These are phyloP conservation scores for Suillus spraguei DNA, from an alignment of 768 basidiomycete species.

Conservation along the genomic window DNA sequence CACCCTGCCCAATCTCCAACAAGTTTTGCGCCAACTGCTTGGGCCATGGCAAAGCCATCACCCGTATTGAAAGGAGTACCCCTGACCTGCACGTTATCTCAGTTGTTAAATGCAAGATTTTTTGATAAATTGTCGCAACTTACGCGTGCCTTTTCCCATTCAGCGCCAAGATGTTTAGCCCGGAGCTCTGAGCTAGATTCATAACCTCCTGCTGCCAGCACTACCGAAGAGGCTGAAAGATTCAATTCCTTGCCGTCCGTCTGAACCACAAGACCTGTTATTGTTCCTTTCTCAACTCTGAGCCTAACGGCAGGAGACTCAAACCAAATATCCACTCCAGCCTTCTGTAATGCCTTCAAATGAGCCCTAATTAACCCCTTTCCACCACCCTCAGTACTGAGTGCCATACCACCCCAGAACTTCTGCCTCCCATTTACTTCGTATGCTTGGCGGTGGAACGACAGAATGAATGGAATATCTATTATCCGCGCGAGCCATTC, in stretches of 20 bases:
- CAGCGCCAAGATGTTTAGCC: constrained; percentile 52
- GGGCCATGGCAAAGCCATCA: constrained; percentile 60
- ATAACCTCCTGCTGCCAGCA: too few species aligned
- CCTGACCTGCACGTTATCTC: constrained; percentile 47
- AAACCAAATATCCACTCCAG: constrained; percentile 59
- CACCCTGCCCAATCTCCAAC: constrained; percentile 69
- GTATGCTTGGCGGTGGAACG: constrained; percentile 71
- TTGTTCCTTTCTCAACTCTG: constrained; percentile 34
- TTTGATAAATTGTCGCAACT: constrained; percentile 11
- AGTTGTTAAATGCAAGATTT: background rate
- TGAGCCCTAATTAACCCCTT: constrained; percentile 68
- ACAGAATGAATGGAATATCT: constrained; percentile 56
- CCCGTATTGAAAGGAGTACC: constrained; percentile 73
- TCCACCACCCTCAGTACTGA: constrained; percentile 64
- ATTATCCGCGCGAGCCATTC: constrained; percentile 57
- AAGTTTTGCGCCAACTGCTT: constrained; percentile 52
- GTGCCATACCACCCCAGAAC: constrained; percentile 73
- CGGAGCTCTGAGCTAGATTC: too few species aligned
- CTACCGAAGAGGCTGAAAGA: too few species aligned
- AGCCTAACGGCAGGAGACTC: constrained; percentile 47
- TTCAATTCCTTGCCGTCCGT: constrained; percentile 39
- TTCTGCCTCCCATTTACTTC: constrained; percentile 60
- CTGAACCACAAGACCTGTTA: constrained; percentile 51
- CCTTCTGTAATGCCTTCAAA: constrained; percentile 46
- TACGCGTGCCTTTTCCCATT: constrained; percentile 62